Conservation (phyloP, 1,139 yeast genomes). For the Yamadazyma buinensis region DNA sequence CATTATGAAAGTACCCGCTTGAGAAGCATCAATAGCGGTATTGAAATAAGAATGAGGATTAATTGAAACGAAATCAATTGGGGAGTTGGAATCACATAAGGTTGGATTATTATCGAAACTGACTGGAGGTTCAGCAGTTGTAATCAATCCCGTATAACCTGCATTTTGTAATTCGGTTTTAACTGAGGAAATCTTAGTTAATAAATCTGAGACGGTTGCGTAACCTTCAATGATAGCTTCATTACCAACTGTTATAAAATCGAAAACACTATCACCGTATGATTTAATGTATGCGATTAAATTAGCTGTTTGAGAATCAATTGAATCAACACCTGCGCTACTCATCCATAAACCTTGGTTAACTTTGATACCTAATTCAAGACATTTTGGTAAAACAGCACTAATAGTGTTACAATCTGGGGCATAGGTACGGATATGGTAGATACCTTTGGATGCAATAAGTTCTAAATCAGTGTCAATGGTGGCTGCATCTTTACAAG, state of each 20-base stretch:
- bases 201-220: conserved; percentile 54
- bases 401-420: conserved; percentile 74
- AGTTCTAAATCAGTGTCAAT: conserved; percentile 58
- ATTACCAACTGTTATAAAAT: conserved; percentile 76
- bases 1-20: conserved; percentile 70
- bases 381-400: conserved; percentile 62
- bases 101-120: conserved; percentile 58
- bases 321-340: conserved; percentile 59
- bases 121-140: conserved; percentile 90
- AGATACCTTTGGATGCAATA: conserved; percentile 60
- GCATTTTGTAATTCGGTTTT: conserved; percentile 54
- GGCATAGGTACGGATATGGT: conserved; percentile 71
- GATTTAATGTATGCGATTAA: conserved; percentile 51
- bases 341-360: conserved; percentile 87
- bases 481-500: conserved; percentile 57
- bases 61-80: conserved; percentile 75
- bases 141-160: conserved; percentile 74
- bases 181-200: conserved; percentile 60
- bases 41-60: conserved; percentile 89
- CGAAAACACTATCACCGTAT: conserved; percentile 66
- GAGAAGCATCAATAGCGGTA: conserved; percentile 51
- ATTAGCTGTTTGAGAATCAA: conserved; percentile 55
- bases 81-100: conserved; percentile 59
- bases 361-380: conserved; percentile 60
- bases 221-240: conserved; percentile 73